A percentile compares a stretch with the other conserved stretches of the same genome.
These are phyloP conservation scores for Pulveroboletus sp. DNA, from an alignment of 1,284 basidiomycete genomes.

Conservation along the genomic window DNA sequence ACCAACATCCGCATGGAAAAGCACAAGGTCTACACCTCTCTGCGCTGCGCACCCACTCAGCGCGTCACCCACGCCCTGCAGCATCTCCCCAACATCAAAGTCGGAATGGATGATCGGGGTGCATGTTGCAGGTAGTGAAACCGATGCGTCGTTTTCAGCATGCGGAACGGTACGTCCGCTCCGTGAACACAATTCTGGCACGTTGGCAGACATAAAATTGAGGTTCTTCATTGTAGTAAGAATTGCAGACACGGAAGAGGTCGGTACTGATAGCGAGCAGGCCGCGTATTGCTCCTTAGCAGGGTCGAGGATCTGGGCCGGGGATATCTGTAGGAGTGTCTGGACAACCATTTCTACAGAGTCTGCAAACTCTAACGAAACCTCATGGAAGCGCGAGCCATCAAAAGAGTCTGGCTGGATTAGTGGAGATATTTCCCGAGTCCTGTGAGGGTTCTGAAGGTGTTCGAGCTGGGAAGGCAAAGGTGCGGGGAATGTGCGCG, in stretches of 20 bases:
- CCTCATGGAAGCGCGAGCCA: constrained; percentile 54
- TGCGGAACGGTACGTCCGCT: constrained; percentile 17
- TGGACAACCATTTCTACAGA: constrained; percentile 86
- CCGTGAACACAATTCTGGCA: constrained; percentile 46
- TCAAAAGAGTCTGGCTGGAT: constrained; percentile 23
- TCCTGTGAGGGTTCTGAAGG: constrained; percentile 62
- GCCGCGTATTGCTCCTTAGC: constrained; percentile 89
- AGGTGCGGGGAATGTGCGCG: constrained; percentile 73
- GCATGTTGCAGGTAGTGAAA: constrained; percentile 24
- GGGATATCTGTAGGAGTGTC: constrained; percentile 84
- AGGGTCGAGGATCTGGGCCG: constrained; percentile 87
- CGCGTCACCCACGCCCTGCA: constrained; percentile 81
- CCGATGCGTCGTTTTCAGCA: constrained; percentile 17
- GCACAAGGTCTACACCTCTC: constrained; percentile 80
- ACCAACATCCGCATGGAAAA: constrained; percentile 84
- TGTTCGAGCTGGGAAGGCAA: constrained; percentile 67
- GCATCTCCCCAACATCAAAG: constrained; percentile 71
- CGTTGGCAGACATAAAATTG: constrained; percentile 86
- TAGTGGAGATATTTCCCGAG: constrained; percentile 10
- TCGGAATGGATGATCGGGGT: constrained; percentile 34
- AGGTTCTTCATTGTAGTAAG: constrained; percentile 88
- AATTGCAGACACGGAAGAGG: constrained; percentile 83
- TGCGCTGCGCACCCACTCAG: constrained; percentile 84
- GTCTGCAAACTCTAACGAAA: constrained; percentile 84
- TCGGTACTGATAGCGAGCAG: constrained; percentile 82